Percentiles rank a stretch among this genome's conserved stretches.
These are phyloP conservation scores for Mycena chlorophos DNA, from an alignment of 768 basidiomycete genomes.

Conservation along the genomic window DNA sequence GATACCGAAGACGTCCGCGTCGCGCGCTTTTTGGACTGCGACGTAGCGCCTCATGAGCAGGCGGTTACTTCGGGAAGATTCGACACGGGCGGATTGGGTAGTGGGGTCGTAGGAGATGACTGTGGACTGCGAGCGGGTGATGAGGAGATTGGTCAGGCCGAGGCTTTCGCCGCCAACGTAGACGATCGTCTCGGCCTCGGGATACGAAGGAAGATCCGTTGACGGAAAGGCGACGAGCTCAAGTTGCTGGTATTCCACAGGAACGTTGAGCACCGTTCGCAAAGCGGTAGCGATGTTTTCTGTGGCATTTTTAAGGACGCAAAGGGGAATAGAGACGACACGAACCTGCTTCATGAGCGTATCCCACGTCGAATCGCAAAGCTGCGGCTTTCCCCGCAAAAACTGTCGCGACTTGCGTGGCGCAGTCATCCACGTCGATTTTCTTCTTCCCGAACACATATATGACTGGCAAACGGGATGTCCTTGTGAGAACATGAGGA, in stretches of 20 bases:
- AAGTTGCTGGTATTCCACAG: conserved; percentile 11
- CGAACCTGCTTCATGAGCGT: conserved; percentile 65
- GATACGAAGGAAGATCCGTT: conserved; percentile 9
- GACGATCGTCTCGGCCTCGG: conserved; percentile 34
- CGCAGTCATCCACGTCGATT: conserved; percentile 58
- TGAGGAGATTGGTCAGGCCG: conserved; percentile 38
- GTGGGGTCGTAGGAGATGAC: background rate
- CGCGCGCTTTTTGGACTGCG: conserved; percentile 80
- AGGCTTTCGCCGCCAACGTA: conserved; percentile 81
- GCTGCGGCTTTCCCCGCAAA: conserved; percentile 44
- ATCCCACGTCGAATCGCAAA: conserved; percentile 77
- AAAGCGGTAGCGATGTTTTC: conserved; percentile 12
- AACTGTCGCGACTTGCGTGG: conserved; percentile 39
- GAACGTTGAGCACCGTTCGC: conserved; percentile 30
- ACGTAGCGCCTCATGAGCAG: conserved; percentile 92
- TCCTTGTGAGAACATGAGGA: conserved; percentile 44
- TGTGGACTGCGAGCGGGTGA: conserved; percentile 34
- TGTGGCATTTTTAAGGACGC: background rate
- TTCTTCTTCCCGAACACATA: conserved; percentile 84
- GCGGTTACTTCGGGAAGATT: conserved; percentile 12
- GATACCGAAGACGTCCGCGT: conserved; percentile 93
- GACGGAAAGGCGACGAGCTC: conserved; percentile 2
- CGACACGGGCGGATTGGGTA: background rate
- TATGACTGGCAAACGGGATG: conserved; percentile 83
- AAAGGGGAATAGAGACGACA: background rate